phyloP scores from a whole-genome alignment of 2,329 filamentous ascomycete species.

The Ascochyta lentis region DNA sequence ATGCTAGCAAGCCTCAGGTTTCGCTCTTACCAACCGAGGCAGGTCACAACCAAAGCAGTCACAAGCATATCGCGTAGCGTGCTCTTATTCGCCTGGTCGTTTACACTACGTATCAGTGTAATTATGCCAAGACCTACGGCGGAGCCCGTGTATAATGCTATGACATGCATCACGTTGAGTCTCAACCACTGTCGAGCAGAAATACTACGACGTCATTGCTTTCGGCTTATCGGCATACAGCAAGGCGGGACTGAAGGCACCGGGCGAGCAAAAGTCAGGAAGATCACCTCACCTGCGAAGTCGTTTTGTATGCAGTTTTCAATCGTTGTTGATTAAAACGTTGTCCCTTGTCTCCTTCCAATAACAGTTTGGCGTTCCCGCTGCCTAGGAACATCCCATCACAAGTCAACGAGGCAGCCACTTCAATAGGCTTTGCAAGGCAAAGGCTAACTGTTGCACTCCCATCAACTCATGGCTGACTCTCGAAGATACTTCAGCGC shows the following conservation, averaged over 20 bases:
- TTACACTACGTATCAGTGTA: slow-evolving; percentile 12
- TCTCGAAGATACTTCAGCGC: slow-evolving; percentile 33
- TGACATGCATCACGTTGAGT: slow-evolving; percentile 2
- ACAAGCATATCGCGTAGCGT: background rate
- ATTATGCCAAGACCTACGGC: slow-evolving; percentile 14
- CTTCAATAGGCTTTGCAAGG: background rate
- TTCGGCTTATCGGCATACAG: background rate
- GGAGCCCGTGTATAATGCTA: slow-evolving; percentile 3
- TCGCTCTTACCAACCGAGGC: slow-evolving; percentile 6
- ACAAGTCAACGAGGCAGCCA: slow-evolving; percentile 7
- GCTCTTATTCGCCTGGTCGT: slow-evolving; percentile 2
- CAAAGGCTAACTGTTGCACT: background rate
- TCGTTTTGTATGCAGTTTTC: background rate
- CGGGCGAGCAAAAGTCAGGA: background rate
- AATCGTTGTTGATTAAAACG: background rate
- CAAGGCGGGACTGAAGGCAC: background rate
- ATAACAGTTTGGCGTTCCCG: slow-evolving; percentile 24
- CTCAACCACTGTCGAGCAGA: background rate
- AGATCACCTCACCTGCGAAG: background rate
- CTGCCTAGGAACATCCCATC: slow-evolving; percentile 19
- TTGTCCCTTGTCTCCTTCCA: slow-evolving; percentile 20
- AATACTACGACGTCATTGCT: slow-evolving; percentile 5
- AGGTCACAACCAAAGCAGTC: slow-evolving; percentile 3
- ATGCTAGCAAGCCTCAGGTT: background rate
- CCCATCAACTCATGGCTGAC: slow-evolving; percentile 14